Percentiles rank a stretch among this genome's conserved stretches.
Conservation (phyloP, 75 land plant genomes). For the Cunninghamia lanceolata region DNA sequence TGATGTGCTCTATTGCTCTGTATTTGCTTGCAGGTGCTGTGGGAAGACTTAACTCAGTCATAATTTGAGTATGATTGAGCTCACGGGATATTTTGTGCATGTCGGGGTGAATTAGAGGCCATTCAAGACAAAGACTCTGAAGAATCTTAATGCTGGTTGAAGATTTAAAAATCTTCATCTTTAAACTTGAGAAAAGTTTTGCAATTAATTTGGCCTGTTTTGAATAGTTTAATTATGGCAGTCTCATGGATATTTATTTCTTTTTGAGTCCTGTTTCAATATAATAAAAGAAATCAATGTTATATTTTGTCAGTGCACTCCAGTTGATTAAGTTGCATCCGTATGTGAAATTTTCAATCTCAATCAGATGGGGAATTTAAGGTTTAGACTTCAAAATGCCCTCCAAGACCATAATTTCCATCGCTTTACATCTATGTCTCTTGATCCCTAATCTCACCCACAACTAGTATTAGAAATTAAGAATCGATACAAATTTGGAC, state of each 20-base stretch:
- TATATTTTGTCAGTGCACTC: not conserved
- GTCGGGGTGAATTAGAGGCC: not conserved
- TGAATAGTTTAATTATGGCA: not conserved
- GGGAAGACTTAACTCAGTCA: conserved; percentile 3
- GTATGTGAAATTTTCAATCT: not conserved
- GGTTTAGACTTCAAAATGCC: not conserved
- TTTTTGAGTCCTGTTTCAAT: not conserved
- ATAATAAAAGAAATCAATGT: not conserved
- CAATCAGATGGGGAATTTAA: not conserved
- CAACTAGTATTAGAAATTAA: too few relatives aligned
- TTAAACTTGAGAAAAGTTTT: not conserved
- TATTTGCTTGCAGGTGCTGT: conserved; percentile 7
- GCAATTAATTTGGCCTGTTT: not conserved
- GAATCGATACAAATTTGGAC: too few relatives aligned
- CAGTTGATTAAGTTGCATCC: not conserved
- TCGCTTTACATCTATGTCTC: not conserved
- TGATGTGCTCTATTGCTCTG: not conserved
- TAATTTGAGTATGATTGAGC: conserved; percentile 4
- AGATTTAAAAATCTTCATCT: not conserved
- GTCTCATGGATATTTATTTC: not conserved
- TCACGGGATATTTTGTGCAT: not conserved
- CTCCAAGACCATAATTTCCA: not conserved
- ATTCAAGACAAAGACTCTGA: not conserved
- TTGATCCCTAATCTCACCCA: too few relatives aligned
- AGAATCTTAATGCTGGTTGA: not conserved